Evolutionary conservation across 352 stramenopile genomes (phyloP).

Genomic region (Pythium aristosporum): DNA sequence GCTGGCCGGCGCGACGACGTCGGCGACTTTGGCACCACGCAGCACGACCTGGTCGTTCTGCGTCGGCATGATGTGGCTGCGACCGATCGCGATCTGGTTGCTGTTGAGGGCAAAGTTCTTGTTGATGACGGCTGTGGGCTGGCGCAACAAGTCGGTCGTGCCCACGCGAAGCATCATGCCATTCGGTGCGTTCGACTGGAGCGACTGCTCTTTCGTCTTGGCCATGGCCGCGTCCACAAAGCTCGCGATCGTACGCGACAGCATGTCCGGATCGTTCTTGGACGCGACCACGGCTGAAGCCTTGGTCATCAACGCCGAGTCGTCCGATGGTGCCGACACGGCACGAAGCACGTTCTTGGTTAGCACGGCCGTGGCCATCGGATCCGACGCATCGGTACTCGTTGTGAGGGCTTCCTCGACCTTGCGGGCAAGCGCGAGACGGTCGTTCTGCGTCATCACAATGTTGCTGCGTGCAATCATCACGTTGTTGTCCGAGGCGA

Average conservation of each 20-base stretch:
- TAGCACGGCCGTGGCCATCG: constrained; percentile 1
- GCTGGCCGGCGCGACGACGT: constrained; percentile 5
- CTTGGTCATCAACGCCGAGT: constrained; percentile 36
- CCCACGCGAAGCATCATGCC: constrained; percentile 14
- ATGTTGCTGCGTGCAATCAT: constrained; percentile 38
- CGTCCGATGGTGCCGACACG: constrained; percentile 24
- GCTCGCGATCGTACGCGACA: constrained; percentile 20
- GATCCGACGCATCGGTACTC: neutral
- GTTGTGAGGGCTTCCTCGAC: constrained; percentile 18
- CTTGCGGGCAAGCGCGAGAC: constrained; percentile 26
- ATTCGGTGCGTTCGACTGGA: constrained; percentile 15
- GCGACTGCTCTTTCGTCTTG: constrained; percentile 22
- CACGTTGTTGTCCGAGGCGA: constrained; percentile 40
- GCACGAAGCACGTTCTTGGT: constrained; percentile 24
- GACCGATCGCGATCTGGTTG: constrained; percentile 27
- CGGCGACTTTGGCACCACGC: constrained; percentile 22
- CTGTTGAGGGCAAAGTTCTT: constrained; percentile 30
- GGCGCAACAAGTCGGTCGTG: constrained; percentile 30
- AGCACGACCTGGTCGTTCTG: constrained; percentile 28
- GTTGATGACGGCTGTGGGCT: constrained; percentile 29
- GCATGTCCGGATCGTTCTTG: constrained; percentile 25
- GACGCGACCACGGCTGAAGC: constrained; percentile 31
- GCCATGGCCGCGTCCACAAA: constrained; percentile 25
- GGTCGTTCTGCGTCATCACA: constrained; percentile 35
- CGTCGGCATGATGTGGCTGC: constrained; percentile 18